phyloP scores from a whole-genome alignment of 2,329 filamentous ascomycete species.

The Phialophora chinensis region DNA sequence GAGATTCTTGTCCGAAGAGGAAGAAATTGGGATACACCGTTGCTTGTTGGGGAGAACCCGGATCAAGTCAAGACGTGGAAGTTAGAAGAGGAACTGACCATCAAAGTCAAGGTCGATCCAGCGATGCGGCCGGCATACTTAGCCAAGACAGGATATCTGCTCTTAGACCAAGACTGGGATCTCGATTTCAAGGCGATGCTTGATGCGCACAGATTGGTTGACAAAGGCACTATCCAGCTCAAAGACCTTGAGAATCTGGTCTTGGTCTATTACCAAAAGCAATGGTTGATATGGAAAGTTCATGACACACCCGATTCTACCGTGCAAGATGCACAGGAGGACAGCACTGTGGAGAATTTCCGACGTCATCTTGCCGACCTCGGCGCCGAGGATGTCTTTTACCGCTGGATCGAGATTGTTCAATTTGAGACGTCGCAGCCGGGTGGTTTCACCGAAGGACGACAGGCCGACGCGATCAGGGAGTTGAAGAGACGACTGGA shows the following conservation, averaged over 20 bases:
- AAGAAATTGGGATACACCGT: constrained; percentile 70
- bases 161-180: constrained; percentile 85
- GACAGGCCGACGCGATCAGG: constrained; percentile 72
- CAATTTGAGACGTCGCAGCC: constrained; percentile 83
- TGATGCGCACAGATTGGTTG: constrained; percentile 71
- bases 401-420: constrained; percentile 88
- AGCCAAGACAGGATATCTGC: constrained; percentile 83
- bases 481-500: constrained; percentile 79
- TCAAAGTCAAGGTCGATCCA: constrained; percentile 64
- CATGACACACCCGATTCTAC: constrained; percentile 56
- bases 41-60: constrained; percentile 52
- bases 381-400: constrained; percentile 89
- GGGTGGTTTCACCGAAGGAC: constrained; percentile 76
- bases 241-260: constrained; percentile 75
- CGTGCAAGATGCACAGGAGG: constrained; percentile 59
- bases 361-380: constrained; percentile 74
- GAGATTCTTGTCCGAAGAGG: constrained; percentile 84
- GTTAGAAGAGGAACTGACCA: constrained; percentile 60
- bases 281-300: constrained; percentile 70
- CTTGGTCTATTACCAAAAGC: constrained; percentile 63
- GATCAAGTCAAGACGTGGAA: constrained; percentile 43
- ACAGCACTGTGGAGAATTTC: constrained; percentile 79
- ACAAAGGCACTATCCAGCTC: constrained; percentile 57
- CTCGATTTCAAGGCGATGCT: constrained; percentile 85
- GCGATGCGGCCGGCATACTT: constrained; percentile 73